These are phyloP conservation scores for Mycena citricolor DNA, from an alignment of 1,284 basidiomycete species.

Conservation along the genomic window DNA sequence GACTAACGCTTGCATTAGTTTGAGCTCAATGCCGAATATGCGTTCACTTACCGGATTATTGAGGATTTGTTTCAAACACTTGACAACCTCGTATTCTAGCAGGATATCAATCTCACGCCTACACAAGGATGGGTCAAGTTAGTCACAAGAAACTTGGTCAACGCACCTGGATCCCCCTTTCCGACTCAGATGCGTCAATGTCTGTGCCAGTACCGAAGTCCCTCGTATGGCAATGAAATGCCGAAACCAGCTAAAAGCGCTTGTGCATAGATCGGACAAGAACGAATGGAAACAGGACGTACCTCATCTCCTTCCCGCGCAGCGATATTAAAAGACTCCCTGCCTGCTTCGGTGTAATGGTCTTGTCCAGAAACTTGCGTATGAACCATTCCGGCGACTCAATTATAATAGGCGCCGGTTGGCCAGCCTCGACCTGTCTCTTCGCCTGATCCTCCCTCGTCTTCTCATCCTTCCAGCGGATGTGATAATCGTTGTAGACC, in stretches of 20 bases:
- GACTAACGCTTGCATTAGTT: slow-evolving; percentile 40
- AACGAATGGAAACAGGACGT: slow-evolving; percentile 29
- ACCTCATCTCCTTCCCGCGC: slow-evolving; percentile 81
- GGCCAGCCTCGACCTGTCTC: slow-evolving; percentile 58
- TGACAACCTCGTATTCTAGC: slow-evolving; percentile 88
- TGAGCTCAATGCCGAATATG: background rate
- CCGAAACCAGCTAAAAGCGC: slow-evolving; percentile 69
- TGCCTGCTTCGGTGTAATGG: slow-evolving; percentile 82
- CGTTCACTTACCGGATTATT: slow-evolving; percentile 65
- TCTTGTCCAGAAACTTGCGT: slow-evolving; percentile 84
- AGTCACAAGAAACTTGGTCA: background rate
- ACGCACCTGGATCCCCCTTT: slow-evolving; percentile 61
- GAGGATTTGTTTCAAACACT: slow-evolving; percentile 84
- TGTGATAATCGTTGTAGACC: slow-evolving; percentile 82
- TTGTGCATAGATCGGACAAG: slow-evolving; percentile 14
- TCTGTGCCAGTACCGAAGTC: slow-evolving; percentile 83
- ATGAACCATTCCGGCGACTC: slow-evolving; percentile 88
- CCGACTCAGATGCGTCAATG: slow-evolving; percentile 72
- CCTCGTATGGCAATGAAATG: slow-evolving; percentile 80
- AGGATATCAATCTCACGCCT: slow-evolving; percentile 69
- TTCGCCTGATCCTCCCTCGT: slow-evolving; percentile 58
- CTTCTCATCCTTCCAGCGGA: slow-evolving; percentile 75
- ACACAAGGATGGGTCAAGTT: slow-evolving; percentile 13
- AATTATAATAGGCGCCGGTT: slow-evolving; percentile 49
- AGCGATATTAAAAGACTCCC: slow-evolving; percentile 78